Conservation (phyloP, 805 yeast genomes). For the Saccharomyces paradoxus region DNA sequence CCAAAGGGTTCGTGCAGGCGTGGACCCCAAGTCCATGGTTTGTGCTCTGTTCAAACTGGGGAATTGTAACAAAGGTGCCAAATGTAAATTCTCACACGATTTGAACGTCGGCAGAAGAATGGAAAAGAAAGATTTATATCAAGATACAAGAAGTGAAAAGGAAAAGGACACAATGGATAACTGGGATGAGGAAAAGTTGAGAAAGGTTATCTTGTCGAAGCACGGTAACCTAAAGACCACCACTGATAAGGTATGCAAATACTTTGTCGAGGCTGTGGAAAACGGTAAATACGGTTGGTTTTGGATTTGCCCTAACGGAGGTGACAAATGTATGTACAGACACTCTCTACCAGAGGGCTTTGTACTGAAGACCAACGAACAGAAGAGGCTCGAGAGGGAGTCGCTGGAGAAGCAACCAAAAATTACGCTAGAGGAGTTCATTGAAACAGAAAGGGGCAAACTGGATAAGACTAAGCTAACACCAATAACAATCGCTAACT, state of each 20-base stretch:
- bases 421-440: conserved; percentile 90
- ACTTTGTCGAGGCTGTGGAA: conserved; percentile 92
- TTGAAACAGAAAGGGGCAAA: conserved; percentile 85
- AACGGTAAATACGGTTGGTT: conserved; percentile 98
- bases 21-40: conserved; percentile 88
- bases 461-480: conserved; percentile 67
- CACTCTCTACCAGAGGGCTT: conserved; percentile 97
- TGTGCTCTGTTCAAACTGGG: conserved; percentile 88
- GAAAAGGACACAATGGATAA: conserved; percentile 84
- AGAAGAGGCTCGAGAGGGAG: conserved; percentile 77
- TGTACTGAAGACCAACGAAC: conserved; percentile 93
- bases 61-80: conserved; percentile 67
- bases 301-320: conserved; percentile 95
- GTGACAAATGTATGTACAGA: conserved; percentile 84
- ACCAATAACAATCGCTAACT: conserved; percentile 77
- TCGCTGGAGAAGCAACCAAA: conserved; percentile 80
- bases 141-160: conserved; percentile 68
- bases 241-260: conserved; percentile 90
- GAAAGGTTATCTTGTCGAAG: conserved; percentile 77
- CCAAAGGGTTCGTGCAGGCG: conserved; percentile 93
- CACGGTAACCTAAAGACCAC: conserved; percentile 93
- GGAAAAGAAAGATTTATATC: conserved; percentile 83
- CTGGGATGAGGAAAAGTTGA: conserved; percentile 95
- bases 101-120: conserved; percentile 76
- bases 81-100: conserved; percentile 92